Conservation (phyloP, 2,329 filamentous ascomycete species). For the Pseudopyrenochaeta lycopersici region DNA sequence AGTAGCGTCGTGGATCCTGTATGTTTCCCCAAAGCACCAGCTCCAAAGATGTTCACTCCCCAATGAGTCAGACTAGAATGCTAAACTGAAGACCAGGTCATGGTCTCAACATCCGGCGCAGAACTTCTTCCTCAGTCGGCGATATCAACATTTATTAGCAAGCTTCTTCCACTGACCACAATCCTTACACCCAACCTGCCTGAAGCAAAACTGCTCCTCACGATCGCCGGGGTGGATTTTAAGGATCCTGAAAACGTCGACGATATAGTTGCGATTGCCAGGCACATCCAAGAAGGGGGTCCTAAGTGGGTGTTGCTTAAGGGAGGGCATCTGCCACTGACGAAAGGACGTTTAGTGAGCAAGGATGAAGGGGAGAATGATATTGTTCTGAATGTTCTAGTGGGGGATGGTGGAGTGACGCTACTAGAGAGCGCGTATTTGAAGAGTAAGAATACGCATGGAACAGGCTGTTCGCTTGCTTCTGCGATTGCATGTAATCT, state of each 20-base stretch:
- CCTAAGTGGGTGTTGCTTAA: slow-evolving; percentile 86
- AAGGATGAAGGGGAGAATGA: slow-evolving; percentile 66
- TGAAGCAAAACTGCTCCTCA: slow-evolving; percentile 73
- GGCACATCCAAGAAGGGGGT: slow-evolving; percentile 71
- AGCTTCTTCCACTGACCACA: slow-evolving; percentile 72
- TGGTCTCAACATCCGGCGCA: slow-evolving; percentile 86
- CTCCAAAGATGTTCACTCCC: background rate
- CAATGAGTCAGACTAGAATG: background rate
- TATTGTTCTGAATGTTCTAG: slow-evolving; percentile 79
- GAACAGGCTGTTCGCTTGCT: slow-evolving; percentile 92
- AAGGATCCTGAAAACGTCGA: slow-evolving; percentile 65
- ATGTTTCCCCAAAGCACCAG: slow-evolving; percentile 37
- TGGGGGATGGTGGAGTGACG: slow-evolving; percentile 66
- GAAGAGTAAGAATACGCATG: slow-evolving; percentile 83
- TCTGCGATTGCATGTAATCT: slow-evolving; percentile 82
- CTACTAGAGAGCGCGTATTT: slow-evolving; percentile 77
- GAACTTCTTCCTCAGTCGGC: slow-evolving; percentile 72
- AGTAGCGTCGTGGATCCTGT: slow-evolving; percentile 79
- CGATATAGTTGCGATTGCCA: slow-evolving; percentile 75
- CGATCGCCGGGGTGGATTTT: slow-evolving; percentile 57
- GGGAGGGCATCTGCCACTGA: slow-evolving; percentile 87
- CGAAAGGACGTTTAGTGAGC: slow-evolving; percentile 68
- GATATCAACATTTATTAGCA: slow-evolving; percentile 66
- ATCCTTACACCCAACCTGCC: slow-evolving; percentile 81
- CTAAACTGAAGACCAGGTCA: slow-evolving; percentile 68